These are phyloP conservation scores for Venturia carpophila DNA, from an alignment of 2,329 filamentous ascomycete genomes.

Conservation along the genomic window DNA sequence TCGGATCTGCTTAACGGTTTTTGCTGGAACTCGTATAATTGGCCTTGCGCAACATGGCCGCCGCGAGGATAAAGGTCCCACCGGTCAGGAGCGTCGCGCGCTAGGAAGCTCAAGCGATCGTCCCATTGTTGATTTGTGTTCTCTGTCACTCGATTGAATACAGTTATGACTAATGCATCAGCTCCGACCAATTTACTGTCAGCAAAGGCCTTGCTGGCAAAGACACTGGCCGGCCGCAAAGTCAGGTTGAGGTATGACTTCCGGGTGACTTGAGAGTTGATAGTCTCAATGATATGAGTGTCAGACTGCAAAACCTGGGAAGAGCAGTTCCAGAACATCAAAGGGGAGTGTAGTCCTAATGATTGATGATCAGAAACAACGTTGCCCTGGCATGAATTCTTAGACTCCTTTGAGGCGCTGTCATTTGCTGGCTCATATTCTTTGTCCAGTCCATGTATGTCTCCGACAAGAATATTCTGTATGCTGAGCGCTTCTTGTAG, in stretches of 20 bases:
- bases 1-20: constrained; percentile 63
- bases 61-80: constrained; percentile 61
- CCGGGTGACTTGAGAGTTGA: constrained; percentile 56
- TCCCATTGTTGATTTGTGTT: constrained; percentile 60
- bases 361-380: constrained; percentile 23
- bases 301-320: constrained; percentile 52
- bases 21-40: constrained; percentile 72
- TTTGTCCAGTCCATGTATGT: neutral
- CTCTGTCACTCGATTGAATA: constrained; percentile 61
- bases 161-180: constrained; percentile 69
- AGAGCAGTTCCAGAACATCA: constrained; percentile 72
- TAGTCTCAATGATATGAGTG: constrained; percentile 56
- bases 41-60: constrained; percentile 47
- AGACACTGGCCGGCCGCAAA: constrained; percentile 68
- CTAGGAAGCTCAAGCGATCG: constrained; percentile 47
- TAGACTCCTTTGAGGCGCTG: neutral
- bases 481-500: constrained; percentile 59
- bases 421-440: neutral
- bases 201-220: constrained; percentile 71
- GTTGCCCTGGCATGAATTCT: neutral
- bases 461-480: constrained; percentile 55
- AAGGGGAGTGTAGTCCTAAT: constrained; percentile 75
- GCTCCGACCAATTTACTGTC: constrained; percentile 60
- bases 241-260: constrained; percentile 65
- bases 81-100: constrained; percentile 41